Conservation (phyloP, 805 yeast genomes). For the Ogataea nakhonphanomensis region DNA sequence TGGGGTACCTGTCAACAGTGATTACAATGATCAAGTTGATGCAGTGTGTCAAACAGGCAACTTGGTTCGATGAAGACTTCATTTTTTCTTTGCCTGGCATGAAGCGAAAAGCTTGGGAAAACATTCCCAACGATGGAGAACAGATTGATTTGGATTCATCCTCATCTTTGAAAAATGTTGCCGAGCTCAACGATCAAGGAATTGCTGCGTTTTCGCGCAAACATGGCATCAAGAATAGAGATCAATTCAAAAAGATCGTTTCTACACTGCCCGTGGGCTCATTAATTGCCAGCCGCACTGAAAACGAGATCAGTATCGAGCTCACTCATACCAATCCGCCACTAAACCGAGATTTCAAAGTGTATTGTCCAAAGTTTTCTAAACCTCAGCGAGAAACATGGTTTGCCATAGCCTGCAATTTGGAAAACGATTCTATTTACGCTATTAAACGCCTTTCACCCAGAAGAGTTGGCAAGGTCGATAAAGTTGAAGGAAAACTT, state of each 20-base stretch:
- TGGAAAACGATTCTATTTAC: constrained; percentile 48
- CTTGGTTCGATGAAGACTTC: constrained; percentile 81
- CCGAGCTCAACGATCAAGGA: constrained; percentile 37
- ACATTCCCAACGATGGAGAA: constrained; percentile 4
- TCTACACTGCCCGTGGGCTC: constrained; percentile 60
- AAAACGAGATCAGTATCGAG: constrained; percentile 38
- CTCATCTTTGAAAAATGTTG: constrained; percentile 40
- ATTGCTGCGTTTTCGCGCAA: constrained; percentile 35
- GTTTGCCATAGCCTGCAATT: constrained; percentile 67
- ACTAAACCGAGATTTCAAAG: constrained; percentile 55
- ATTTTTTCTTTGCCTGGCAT: constrained; percentile 53
- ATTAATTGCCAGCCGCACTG: constrained; percentile 34
- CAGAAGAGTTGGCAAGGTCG: constrained; percentile 31
- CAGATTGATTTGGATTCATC: background rate
- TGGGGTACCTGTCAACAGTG: constrained; percentile 66
- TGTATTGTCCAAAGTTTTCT: constrained; percentile 79
- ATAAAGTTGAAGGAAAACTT: constrained; percentile 27
- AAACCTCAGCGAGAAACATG: constrained; percentile 91
- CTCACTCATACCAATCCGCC: constrained; percentile 54
- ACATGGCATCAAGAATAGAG: constrained; percentile 41
- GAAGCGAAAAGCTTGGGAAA: constrained; percentile 19
- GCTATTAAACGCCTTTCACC: constrained; percentile 79
- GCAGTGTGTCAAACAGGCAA: constrained; percentile 86
- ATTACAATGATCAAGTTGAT: constrained; percentile 61
- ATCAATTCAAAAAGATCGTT: constrained; percentile 51